These are phyloP conservation scores for Clonostachys chloroleuca DNA, from an alignment of 2,329 filamentous ascomycete genomes.

Conservation along the genomic window DNA sequence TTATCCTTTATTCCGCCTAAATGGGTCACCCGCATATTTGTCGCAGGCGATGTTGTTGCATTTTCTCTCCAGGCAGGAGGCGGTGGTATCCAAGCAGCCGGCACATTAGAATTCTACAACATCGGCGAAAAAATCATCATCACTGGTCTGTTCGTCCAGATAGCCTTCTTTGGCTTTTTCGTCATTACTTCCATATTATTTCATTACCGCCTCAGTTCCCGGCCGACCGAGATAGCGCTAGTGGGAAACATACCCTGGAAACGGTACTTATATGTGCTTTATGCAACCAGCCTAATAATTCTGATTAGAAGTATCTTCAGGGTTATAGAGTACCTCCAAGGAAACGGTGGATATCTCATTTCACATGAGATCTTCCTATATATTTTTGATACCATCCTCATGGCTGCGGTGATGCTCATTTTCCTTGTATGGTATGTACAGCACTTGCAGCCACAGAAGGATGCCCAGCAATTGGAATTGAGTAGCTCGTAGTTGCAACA, in stretches of 20 bases:
- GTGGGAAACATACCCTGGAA: constrained; percentile 16
- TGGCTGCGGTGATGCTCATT: constrained; percentile 31
- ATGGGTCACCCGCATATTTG: constrained; percentile 50
- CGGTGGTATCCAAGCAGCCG: constrained; percentile 24
- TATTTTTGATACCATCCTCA: constrained; percentile 35
- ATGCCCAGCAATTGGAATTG: too few species aligned
- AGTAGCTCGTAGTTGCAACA: too few species aligned
- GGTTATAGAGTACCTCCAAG: constrained; percentile 40
- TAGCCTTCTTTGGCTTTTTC: constrained; percentile 49
- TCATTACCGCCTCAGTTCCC: constrained; percentile 21
- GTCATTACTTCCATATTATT: constrained; percentile 37
- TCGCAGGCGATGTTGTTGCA: constrained; percentile 46
- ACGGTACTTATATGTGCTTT: constrained; percentile 20
- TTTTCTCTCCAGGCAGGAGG: constrained; percentile 45
- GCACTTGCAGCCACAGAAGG: too few species aligned
- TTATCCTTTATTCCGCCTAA: constrained; percentile 22
- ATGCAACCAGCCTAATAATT: constrained; percentile 28
- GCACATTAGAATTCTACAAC: constrained; percentile 10
- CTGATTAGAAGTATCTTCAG: constrained; percentile 39
- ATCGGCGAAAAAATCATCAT: constrained; percentile 43
- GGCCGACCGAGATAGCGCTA: constrained; percentile 9
- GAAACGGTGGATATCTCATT: constrained; percentile 31
- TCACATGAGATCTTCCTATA: constrained; percentile 34
- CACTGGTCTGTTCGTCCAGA: constrained; percentile 47
- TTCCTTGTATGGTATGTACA: constrained; percentile 18